phyloP scores from a whole-genome alignment of 768 basidiomycete genomes.

The Hortiboletus campestris region DNA sequence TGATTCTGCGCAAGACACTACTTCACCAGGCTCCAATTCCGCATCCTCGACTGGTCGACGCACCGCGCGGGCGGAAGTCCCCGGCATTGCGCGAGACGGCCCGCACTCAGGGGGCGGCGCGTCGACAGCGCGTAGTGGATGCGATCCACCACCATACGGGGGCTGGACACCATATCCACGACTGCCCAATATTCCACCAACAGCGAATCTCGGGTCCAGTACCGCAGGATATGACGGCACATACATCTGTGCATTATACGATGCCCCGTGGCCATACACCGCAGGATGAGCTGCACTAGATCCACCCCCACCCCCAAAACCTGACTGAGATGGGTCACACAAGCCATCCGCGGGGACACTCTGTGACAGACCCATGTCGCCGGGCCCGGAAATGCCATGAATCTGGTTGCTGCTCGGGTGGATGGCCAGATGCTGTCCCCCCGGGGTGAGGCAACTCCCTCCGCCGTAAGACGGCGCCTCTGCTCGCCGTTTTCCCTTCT shows the following conservation, averaged over 20 bases:
- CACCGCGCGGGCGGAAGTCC: background rate
- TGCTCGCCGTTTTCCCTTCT: conserved; percentile 27
- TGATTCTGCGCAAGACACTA: conserved; percentile 22
- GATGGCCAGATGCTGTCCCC: background rate
- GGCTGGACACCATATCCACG: background rate
- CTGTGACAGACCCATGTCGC: conserved; percentile 19
- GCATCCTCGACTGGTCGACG: background rate
- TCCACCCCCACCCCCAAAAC: conserved; percentile 16
- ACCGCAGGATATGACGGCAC: conserved; percentile 11
- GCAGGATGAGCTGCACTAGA: conserved; percentile 16
- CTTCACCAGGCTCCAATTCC: conserved; percentile 29
- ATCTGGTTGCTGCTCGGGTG: conserved; percentile 12
- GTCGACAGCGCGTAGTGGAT: background rate
- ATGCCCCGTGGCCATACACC: background rate
- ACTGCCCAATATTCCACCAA: background rate
- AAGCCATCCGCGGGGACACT: conserved; percentile 5
- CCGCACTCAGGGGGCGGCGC: background rate
- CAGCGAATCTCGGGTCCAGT: conserved; percentile 12
- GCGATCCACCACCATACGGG: background rate
- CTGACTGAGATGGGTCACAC: conserved; percentile 20
- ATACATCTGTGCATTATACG: background rate
- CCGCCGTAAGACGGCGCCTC: conserved; percentile 16
- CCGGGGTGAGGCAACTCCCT: background rate
- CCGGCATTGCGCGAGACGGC: background rate
- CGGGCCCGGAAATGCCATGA: conserved; percentile 17